Conservation (phyloP, 306 rosid species). For the Inga leiocalycina region DNA sequence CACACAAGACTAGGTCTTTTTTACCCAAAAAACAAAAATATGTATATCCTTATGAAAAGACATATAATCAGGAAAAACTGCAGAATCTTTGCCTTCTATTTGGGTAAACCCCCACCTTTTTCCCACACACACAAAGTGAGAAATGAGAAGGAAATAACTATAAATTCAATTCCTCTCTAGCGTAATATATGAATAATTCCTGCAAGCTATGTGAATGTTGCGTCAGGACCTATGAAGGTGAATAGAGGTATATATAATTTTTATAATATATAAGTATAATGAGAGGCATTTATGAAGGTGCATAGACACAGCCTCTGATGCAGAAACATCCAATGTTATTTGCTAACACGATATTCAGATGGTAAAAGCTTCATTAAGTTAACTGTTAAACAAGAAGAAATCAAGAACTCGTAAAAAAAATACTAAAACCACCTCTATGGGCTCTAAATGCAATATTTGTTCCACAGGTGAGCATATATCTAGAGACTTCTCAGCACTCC, state of each 20-base stretch:
- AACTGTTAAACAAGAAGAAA: neutral
- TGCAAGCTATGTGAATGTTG: constrained; percentile 2
- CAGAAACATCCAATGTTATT: neutral
- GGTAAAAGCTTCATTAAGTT: neutral
- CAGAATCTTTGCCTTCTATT: neutral
- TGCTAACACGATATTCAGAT: neutral
- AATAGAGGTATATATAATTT: too few relatives aligned
- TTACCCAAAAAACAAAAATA: neutral
- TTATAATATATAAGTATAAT: neutral
- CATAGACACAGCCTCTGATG: neutral
- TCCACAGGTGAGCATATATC: constrained; percentile 82
- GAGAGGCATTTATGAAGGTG: neutral
- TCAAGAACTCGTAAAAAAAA: neutral
- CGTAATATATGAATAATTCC: neutral
- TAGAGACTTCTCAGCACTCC: constrained; percentile 70
- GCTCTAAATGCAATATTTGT: constrained; percentile 84
- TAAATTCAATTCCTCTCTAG: neutral
- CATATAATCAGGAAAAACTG: neutral
- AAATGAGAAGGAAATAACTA: neutral
- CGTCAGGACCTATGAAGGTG: neutral
- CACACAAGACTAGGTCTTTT: neutral
- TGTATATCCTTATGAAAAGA: neutral
- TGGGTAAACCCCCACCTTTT: neutral
- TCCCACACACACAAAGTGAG: neutral
- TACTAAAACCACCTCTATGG: constrained; percentile 68